phyloP scores from a whole-genome alignment of 768 basidiomycete species.

The Mycena sanguinolenta region DNA sequence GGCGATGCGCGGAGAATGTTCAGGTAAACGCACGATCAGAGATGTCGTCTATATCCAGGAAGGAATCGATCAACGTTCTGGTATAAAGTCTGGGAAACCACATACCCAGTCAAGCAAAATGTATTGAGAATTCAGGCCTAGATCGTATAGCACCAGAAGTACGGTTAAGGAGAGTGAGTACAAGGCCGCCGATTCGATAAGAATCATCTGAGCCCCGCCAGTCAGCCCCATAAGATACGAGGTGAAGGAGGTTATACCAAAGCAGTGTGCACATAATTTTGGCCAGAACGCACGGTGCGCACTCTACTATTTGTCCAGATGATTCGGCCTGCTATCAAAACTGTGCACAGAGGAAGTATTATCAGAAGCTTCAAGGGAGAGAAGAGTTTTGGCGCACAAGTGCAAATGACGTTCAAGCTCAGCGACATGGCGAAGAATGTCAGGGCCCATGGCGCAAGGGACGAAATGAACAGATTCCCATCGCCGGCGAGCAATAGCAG shows the following conservation, averaged over 20 bases:
- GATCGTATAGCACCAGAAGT: neutral
- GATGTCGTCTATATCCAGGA: neutral
- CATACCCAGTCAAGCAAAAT: constrained; percentile 20
- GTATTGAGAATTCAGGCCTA: constrained; percentile 10
- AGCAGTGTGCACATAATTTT: constrained; percentile 15
- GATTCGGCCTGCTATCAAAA: constrained; percentile 29
- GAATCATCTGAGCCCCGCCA: constrained; percentile 7
- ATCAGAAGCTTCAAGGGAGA: neutral
- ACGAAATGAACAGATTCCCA: neutral
- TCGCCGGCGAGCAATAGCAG: neutral
- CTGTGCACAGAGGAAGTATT: constrained; percentile 4
- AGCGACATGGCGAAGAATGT: constrained; percentile 18
- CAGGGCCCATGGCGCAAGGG: neutral
- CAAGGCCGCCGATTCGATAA: constrained; percentile 29
- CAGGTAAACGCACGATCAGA: constrained; percentile 8
- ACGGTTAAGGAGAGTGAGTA: constrained; percentile 20
- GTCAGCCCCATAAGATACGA: no score
- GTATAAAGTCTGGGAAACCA: no score
- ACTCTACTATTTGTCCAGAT: neutral
- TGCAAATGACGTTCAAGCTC: constrained; percentile 12
- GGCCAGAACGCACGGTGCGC: neutral
- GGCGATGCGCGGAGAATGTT: neutral
- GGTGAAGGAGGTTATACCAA: constrained; percentile 11
- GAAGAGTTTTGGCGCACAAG: constrained; percentile 7
- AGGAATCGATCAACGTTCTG: neutral